A percentile compares a stretch with the other conserved stretches of the same genome.
Evolutionary conservation across 176 grass and related monocot species (phyloP).

Genomic region (Thalia dealbata): DNA sequence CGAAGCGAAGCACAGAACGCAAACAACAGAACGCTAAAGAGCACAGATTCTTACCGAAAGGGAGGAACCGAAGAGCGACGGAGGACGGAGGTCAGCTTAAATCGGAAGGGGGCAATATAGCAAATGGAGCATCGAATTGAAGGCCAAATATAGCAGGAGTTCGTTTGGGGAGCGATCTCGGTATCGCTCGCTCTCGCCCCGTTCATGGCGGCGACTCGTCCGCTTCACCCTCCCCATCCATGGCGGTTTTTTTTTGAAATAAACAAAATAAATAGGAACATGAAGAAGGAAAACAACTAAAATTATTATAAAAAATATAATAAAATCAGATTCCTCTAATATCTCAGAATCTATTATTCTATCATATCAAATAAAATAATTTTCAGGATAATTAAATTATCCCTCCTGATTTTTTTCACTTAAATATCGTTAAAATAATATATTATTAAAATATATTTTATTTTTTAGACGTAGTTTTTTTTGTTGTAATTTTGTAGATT

Average conservation of each 20-base stretch:
- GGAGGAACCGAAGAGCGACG: not conserved
- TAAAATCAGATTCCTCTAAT: too few species aligned
- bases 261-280: too few species aligned
- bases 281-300: too few species aligned
- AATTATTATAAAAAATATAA: too few species aligned
- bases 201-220: not conserved
- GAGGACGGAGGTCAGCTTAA: not conserved
- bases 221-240: not conserved
- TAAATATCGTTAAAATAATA: too few species aligned
- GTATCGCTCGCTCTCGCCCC: not conserved
- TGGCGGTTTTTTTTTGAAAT: not conserved
- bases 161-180: not conserved
- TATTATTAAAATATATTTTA: too few species aligned
- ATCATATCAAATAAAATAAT: too few species aligned
- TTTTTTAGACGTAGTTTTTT: too few species aligned
- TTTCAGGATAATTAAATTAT: too few species aligned
- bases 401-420: too few species aligned
- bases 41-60: not conserved
- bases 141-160: not conserved
- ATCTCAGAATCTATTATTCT: too few species aligned
- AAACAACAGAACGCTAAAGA: not conserved
- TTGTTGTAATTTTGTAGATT: too few species aligned
- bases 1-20: not conserved
- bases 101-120: not conserved
- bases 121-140: not conserved